These are phyloP conservation scores for Tulasnella sp. DNA, from an alignment of 768 basidiomycete species.

Conservation along the genomic window DNA sequence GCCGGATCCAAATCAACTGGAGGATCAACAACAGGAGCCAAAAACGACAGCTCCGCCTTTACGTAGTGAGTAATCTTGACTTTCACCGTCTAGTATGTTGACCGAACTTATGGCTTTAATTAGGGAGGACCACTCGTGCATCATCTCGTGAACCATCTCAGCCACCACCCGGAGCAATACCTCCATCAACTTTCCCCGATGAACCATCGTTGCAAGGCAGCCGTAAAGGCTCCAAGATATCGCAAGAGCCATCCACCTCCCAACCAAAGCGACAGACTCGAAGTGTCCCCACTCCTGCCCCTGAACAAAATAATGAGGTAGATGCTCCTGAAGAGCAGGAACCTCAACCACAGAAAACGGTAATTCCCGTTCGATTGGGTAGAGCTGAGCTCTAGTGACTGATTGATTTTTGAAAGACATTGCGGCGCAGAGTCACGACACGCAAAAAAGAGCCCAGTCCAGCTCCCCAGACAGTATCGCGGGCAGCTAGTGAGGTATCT, in stretches of 20 bases:
- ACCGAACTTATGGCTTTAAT: too few species aligned
- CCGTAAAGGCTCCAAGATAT: not conserved
- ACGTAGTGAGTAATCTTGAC: not conserved
- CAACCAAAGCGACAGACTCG: not conserved
- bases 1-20: not conserved
- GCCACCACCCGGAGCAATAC: not conserved
- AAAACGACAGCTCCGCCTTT: not conserved
- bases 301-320: not conserved
- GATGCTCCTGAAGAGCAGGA: not conserved
- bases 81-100: not conserved
- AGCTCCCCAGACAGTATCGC: too few species aligned
- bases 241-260: not conserved
- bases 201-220: not conserved
- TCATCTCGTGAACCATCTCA: constrained; percentile 1
- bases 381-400: too few species aligned
- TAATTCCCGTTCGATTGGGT: too few species aligned
- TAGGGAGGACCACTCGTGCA: not conserved
- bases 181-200: too few species aligned
- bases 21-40: not conserved
- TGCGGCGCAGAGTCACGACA: too few species aligned
- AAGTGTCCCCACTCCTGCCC: not conserved
- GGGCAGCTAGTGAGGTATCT: too few species aligned
- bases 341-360: too few species aligned
- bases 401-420: too few species aligned
- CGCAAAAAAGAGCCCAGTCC: too few species aligned